Conservation (phyloP, 2,329 filamentous ascomycete genomes). For the Pseudocercospora pini-densiflorae region DNA sequence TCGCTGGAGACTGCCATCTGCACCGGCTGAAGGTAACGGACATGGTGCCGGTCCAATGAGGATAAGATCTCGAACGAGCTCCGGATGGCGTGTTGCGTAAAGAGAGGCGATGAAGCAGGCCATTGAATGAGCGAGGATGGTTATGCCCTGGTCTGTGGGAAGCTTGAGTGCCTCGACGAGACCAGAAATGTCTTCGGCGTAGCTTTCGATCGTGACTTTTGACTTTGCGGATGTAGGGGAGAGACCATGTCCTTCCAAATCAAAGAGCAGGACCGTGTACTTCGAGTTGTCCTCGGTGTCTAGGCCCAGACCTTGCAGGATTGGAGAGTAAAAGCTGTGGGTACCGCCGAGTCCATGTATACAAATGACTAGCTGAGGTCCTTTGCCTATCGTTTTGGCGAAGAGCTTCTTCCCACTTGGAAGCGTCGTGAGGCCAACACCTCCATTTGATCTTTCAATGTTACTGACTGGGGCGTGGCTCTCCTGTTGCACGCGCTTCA, state of each 20-base stretch:
- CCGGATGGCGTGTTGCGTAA: conserved; percentile 48
- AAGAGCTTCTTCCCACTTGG: conserved; percentile 48
- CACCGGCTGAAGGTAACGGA: conserved; percentile 48
- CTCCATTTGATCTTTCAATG: conserved; percentile 35
- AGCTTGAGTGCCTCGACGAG: conserved; percentile 45
- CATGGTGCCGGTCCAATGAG: conserved; percentile 54
- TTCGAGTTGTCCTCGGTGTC: conserved; percentile 18
- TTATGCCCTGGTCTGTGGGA: conserved; percentile 33
- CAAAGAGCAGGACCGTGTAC: conserved; percentile 45
- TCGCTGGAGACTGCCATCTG: conserved; percentile 38
- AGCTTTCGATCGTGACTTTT: conserved; percentile 48
- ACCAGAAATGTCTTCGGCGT: conserved; percentile 45
- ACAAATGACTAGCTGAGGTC: conserved; percentile 46
- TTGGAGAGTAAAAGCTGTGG: conserved; percentile 51
- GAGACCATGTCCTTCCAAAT: conserved; percentile 62
- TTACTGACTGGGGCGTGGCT: conserved; percentile 41
- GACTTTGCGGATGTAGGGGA: conserved; percentile 56
- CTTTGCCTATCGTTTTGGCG: conserved; percentile 38
- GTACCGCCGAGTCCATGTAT: conserved; percentile 61
- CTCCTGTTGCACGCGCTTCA: conserved; percentile 27
- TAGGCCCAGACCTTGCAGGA: conserved; percentile 46
- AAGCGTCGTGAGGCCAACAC: conserved; percentile 44
- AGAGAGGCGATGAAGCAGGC: conserved; percentile 55
- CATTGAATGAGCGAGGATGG: conserved; percentile 57
- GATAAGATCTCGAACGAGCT: conserved; percentile 50